Base-by-base conservation (phyloP, 805 yeast species). In the Saccharomycopsis schoenii region DNA sequence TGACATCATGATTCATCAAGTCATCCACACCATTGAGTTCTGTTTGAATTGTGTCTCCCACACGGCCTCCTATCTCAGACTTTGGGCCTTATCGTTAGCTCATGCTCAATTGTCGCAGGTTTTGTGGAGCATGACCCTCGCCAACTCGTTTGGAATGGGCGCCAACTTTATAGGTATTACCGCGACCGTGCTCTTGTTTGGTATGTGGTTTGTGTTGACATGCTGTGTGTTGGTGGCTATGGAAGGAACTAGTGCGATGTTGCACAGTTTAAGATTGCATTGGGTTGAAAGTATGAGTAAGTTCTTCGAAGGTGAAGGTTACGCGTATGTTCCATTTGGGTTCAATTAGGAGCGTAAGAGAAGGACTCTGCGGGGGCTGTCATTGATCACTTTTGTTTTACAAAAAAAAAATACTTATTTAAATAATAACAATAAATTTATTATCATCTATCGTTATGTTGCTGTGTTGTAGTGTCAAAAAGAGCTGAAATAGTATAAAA, bases 221-320 rank as follows among this genome's bases (percentile, higher is more conserved):
- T 85, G 84, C 43, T 79, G 83, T 66, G 83, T 86, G 51, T 74
- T 86, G 69, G 91, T 86, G 56, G 76, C 84, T 57, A 86, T 86
- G 92, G 92, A 86, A 73, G 92, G 92, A 61, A 86, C 91, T 0
- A 84, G 89, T n/a, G 91, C 91, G 21, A 86, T 86, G 92, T 76
- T 86, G 68, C 92, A 86, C 70, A 81, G 88, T 15, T 77, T 86
- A 68, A 80, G 92, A 74, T 76, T 86, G 67, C 92, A 86, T 69
- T 86, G 92, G 92, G 91, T 86, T 59, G 92, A 86, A 69, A 82
- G 89, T 42, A 86, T 86, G 92, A 83, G 89, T 55, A 86, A 86
- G 71, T 86, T 83, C 70, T 86, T 86, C 66, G 86, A 83, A 68
- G 92, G 92, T 69, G 90, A 86, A 68, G 92, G 92, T 65, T 74